Evolutionary conservation across 495 filamentous ascomycete species (phyloP), one percentile per base, ranked within the genome.

Genomic region (Hyphodiscus hymeniophilus): DNA sequence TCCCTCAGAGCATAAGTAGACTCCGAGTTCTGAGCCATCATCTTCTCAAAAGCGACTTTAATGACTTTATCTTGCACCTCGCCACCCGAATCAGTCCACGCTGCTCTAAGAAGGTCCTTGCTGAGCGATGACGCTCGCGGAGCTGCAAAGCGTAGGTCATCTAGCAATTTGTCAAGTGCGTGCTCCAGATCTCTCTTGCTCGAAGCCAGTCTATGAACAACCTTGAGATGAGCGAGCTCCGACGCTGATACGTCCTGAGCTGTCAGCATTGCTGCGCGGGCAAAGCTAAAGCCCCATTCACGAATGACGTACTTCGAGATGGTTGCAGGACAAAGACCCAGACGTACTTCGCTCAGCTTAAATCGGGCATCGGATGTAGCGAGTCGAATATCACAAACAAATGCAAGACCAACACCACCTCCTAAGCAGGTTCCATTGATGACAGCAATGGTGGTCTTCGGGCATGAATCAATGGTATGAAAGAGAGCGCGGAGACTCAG

Each of bases 341-440:
- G 51, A 23, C 62, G 64, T 1, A 58, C 61, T 28, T 68, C 65
- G 28, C 55, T 63, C 1, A 68, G 54, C 1, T 59, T 67, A 10
- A 67, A 54, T 0, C 47, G 54, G 0, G 66, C 62, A 0, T 34
- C 35, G 1, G 43, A 39, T 0, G 43, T 41, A 16, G 48, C 50
- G 6, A 66, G 36, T 15, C 66, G 59, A 3, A 68, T 50, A 33
- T 69, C 65, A 38, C 65, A 69, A 3, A 58, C 56, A 42, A 68
- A 66, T 0, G 61, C 66, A 0, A 71, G 45, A 0, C 64, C 66
- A 0, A 66, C 66, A 0, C 68, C 68, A 3, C 63, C 68, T 3
- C 65, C 68, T 38, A 64, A 66, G 1, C 64, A 64, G 12, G 64
- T 61, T 1, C 66, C 68, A 38, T 68, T 65, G 16, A 69, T 28